phyloP scores from a whole-genome alignment of 495 filamentous ascomycete species.

The Hypoxylon trugodes region DNA sequence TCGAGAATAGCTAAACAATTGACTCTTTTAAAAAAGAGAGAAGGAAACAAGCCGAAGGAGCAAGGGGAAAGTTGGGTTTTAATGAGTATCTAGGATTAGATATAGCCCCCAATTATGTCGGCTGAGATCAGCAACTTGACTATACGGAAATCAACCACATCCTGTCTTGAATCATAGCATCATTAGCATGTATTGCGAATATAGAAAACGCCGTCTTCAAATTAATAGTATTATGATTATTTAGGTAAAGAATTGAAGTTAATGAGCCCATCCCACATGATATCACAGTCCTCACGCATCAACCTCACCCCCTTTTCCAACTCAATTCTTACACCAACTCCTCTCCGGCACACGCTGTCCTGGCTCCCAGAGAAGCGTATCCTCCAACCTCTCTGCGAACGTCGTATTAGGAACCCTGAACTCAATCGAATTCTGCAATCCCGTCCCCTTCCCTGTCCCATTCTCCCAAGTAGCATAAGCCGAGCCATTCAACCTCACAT shows the following conservation, averaged over 20 bases:
- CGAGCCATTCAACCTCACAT: conserved; percentile 29
- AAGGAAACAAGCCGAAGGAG: too few relatives aligned
- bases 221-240: too few relatives aligned
- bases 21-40: too few relatives aligned
- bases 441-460: conserved; percentile 7
- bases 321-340: conserved; percentile 24
- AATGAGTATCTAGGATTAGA: neutral
- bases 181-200: too few relatives aligned
- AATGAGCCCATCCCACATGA: too few relatives aligned
- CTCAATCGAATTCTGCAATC: conserved; percentile 40
- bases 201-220: too few relatives aligned
- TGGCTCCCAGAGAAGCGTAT: conserved; percentile 43
- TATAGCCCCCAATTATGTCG: neutral
- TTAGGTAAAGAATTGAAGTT: too few relatives aligned
- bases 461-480: conserved; percentile 40
- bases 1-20: too few relatives aligned
- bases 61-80: neutral
- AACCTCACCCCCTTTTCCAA: neutral
- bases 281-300: too few relatives aligned
- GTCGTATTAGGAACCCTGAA: conserved; percentile 38
- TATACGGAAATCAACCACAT: too few relatives aligned
- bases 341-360: conserved; percentile 15
- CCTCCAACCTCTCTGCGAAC: conserved; percentile 39
- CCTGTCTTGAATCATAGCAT: too few relatives aligned
- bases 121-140: conserved; percentile 3